Evolutionary conservation across 352 stramenopile genomes (phyloP).

Genomic region (Globisporangium emineosum): DNA sequence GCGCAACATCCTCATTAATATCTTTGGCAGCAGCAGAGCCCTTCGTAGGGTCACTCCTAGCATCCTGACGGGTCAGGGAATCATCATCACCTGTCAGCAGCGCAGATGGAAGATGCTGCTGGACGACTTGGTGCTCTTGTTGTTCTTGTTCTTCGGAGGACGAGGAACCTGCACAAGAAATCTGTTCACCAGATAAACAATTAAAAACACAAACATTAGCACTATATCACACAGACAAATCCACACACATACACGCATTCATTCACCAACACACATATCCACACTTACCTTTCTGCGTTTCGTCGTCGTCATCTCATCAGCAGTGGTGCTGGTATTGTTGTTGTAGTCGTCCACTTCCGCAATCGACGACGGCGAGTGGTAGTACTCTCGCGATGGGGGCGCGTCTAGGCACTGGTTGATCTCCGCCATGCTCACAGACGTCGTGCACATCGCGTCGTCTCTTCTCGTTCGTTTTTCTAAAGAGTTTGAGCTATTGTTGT

Average conservation of each 20-base stretch:
- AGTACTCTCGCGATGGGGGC: slow-evolving; percentile 26
- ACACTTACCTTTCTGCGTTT: slow-evolving; percentile 34
- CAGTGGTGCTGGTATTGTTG: not conserved
- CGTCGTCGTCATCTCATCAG: not conserved
- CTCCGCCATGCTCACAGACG: slow-evolving; percentile 23
- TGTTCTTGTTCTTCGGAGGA: not conserved
- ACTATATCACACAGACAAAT: not conserved
- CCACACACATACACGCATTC: not conserved
- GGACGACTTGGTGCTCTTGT: not conserved
- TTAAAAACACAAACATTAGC: not conserved
- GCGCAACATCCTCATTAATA: slow-evolving; percentile 79
- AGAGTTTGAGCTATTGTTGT: not conserved
- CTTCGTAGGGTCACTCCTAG: slow-evolving; percentile 28
- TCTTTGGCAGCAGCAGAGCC: slow-evolving; percentile 37
- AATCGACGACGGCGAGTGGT: slow-evolving; percentile 64
- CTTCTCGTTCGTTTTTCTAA: not conserved
- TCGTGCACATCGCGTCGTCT: slow-evolving; percentile 28
- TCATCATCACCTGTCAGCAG: slow-evolving; percentile 36
- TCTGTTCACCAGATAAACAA: slow-evolving; percentile 6
- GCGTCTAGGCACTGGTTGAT: slow-evolving; percentile 31
- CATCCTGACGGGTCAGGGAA: slow-evolving; percentile 25
- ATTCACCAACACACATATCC: not conserved
- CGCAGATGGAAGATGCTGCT: slow-evolving; percentile 7
- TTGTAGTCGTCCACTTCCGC: slow-evolving; percentile 42
- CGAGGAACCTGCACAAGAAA: slow-evolving; percentile 15